Conservation (phyloP, 2,329 filamentous ascomycete genomes). For the Meredithiella fracta region DNA sequence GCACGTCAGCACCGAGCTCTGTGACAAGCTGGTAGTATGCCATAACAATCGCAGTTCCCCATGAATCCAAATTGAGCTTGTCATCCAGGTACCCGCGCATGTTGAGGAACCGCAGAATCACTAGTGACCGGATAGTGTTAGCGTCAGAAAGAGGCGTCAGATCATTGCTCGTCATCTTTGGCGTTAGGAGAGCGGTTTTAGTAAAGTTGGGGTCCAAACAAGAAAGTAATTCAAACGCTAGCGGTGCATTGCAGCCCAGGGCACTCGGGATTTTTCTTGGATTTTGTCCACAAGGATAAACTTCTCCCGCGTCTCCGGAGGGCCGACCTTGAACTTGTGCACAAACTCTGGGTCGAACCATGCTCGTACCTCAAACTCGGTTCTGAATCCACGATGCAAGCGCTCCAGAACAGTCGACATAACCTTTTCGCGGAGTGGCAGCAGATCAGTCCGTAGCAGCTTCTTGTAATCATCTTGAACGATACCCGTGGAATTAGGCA, state of each 20-base stretch:
- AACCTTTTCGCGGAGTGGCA: constrained; percentile 57
- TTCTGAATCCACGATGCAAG: constrained; percentile 66
- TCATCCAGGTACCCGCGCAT: constrained; percentile 71
- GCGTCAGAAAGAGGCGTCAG: constrained; percentile 39
- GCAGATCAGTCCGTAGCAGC: constrained; percentile 58
- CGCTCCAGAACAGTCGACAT: constrained; percentile 63
- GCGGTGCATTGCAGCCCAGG: constrained; percentile 23
- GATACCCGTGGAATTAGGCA: constrained; percentile 73
- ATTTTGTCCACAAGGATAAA: constrained; percentile 21
- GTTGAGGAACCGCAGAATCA: constrained; percentile 78
- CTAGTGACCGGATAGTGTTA: constrained; percentile 55
- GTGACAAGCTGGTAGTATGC: constrained; percentile 48
- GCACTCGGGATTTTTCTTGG: not conserved
- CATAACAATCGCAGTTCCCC: constrained; percentile 64
- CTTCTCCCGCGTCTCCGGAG: constrained; percentile 46
- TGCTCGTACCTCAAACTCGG: constrained; percentile 49
- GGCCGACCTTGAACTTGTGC: constrained; percentile 34
- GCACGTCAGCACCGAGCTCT: constrained; percentile 27
- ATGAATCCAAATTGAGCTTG: constrained; percentile 59
- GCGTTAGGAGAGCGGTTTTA: constrained; percentile 47
- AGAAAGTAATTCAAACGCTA: constrained; percentile 47
- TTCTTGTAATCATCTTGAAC: constrained; percentile 65
- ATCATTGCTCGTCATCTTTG: constrained; percentile 25
- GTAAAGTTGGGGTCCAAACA: constrained; percentile 55
- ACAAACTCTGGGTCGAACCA: constrained; percentile 67